Evolutionary conservation across 331 rosid genomes (phyloP).

Genomic region (Prunus yedoensis): DNA sequence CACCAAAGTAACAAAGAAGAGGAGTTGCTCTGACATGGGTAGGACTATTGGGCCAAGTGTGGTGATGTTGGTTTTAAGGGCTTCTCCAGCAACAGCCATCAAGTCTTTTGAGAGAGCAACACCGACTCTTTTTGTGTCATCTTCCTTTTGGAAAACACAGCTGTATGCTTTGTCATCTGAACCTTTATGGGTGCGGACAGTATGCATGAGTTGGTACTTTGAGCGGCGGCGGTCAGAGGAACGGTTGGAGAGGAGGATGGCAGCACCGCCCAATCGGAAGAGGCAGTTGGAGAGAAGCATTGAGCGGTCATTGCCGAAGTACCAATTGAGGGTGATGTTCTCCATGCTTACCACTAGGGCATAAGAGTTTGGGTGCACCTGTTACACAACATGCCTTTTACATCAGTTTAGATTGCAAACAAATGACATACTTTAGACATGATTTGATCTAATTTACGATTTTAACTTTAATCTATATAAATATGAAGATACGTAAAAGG

Average conservation of each 20-base stretch:
- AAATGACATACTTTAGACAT: neutral
- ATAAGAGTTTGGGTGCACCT: conserved; percentile 83
- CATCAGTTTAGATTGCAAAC: too few relatives aligned
- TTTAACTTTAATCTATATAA: too few relatives aligned
- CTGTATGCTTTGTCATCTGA: conserved; percentile 66
- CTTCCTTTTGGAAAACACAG: conserved; percentile 85
- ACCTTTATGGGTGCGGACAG: conserved; percentile 86
- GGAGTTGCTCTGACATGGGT: conserved; percentile 90
- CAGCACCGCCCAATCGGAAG: conserved; percentile 87
- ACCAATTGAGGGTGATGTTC: conserved; percentile 95
- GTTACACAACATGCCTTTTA: neutral
- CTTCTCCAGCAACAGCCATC: conserved; percentile 93
- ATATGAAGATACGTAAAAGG: too few relatives aligned
- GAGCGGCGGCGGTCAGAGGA: conserved; percentile 47
- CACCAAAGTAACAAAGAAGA: conserved; percentile 64
- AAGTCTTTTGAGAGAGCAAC: conserved; percentile 84
- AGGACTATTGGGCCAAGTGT: conserved; percentile 88
- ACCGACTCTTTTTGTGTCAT: conserved; percentile 54
- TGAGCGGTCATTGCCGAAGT: conserved; percentile 81
- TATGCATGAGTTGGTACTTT: conserved; percentile 82
- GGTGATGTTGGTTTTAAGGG: conserved; percentile 85
- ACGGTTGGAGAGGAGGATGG: conserved; percentile 72
- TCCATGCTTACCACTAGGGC: conserved; percentile 96
- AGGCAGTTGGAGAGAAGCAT: conserved; percentile 90
- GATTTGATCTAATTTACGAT: neutral